Evolutionary conservation across 371 early-diverging fungal species (phyloP), one percentile per base, ranked within the genome.

Genomic region (Mucor piriformis): DNA sequence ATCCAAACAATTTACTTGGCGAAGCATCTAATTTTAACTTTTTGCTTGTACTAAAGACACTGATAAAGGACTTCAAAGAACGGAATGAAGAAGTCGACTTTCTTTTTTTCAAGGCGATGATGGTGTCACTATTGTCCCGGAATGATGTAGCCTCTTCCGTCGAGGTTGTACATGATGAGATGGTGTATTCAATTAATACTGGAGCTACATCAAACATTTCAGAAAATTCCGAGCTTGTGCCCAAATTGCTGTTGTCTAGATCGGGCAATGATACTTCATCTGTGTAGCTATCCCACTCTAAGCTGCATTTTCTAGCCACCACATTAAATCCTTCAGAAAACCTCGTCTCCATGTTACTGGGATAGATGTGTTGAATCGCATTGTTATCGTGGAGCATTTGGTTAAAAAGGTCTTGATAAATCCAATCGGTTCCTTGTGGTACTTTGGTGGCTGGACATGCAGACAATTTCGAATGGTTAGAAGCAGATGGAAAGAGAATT

Each of bases 391-490:
- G 16, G 7, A 50, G 25, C 38, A 56, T 42, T 7, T 46, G 47
- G 12, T 52, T 32, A 12, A 42, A 63, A 35, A 57, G 47, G 18
- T 63, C 63, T 40, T 63, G 58, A n/a, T 57, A 47, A 23, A 57
- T 57, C 63, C 63, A 63, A 34, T 63, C 58, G 18, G 58, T 52
- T 1, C 52, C 51, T 47, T 63, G 43, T 18, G 63, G 63, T 10
- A 63, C n/a, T 42, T 63, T 63, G 13, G 58, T 57, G 3, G 57
- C 52, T 23, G 58, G 58, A 15, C 58, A 38, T 38, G 63, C 63
- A 7, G 63, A 57, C 52, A 63, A 35, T 42, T 63, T 63, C 24
- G 63, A 63, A 18, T 24, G 23, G 2, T 20, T 44, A 13, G 58
- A 50, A 47, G 57, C 63, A 47, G 63, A 46, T 37, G 63, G 63